Percentiles rank a stretch among this genome's conserved stretches.
Conservation (phyloP, 805 yeast genomes). For the Candida montana region DNA sequence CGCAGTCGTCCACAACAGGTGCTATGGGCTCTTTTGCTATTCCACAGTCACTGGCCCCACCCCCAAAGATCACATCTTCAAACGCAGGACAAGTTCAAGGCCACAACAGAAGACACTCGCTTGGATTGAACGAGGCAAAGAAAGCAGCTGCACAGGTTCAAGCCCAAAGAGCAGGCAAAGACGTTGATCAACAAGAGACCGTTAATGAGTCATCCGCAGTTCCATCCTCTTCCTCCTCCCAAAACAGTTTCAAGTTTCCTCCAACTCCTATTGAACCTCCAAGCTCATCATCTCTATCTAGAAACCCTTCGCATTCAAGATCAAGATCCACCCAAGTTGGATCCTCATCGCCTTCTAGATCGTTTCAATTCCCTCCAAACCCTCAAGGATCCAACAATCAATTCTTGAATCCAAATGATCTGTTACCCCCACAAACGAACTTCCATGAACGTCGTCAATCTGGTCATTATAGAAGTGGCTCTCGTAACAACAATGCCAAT, state of each 20-base stretch:
- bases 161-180: conserved; percentile 50
- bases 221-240: conserved; percentile 1
- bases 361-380: conserved; percentile 75
- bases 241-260: conserved; percentile 50
- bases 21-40: conserved; percentile 29
- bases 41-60: conserved; percentile 18
- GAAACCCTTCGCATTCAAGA: conserved; percentile 16
- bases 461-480: conserved; percentile 34
- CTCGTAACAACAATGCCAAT: conserved; percentile 27
- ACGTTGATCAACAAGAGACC: conserved; percentile 13
- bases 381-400: conserved; percentile 35
- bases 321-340: conserved; percentile 12
- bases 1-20: conserved; percentile 36
- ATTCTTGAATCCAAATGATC: conserved; percentile 22
- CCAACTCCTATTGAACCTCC: conserved; percentile 35
- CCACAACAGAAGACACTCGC: conserved; percentile 85
- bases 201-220: conserved; percentile 1
- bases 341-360: conserved; percentile 38
- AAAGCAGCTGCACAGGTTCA: conserved; percentile 93
- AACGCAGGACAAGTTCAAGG: conserved; percentile 37
- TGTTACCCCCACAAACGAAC: conserved; percentile 21
- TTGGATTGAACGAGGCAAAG: conserved; percentile 88
- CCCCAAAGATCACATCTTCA: conserved; percentile 19
- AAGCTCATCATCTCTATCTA: conserved; percentile 7
- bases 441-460: conserved; percentile 37